Evolutionary conservation across 148 eudicot genomes (phyloP).

Genomic region (Tetragonia tetragonoides): DNA sequence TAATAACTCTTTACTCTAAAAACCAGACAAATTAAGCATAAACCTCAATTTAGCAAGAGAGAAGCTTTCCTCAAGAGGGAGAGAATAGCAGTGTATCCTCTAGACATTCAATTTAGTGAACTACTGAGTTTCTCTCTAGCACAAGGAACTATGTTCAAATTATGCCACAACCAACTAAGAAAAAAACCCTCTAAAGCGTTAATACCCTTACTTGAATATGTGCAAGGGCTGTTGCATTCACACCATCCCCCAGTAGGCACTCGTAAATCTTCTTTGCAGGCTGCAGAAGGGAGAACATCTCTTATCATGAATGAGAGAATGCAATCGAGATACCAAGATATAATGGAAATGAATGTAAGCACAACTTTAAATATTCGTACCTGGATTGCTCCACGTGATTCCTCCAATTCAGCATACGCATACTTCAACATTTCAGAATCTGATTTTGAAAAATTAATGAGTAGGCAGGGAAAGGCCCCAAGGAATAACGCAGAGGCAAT

Average conservation of each 20-base stretch:
- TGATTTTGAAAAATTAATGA: conserved; percentile 23
- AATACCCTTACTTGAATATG: conserved; percentile 78
- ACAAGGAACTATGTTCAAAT: background rate
- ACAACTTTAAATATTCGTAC: conserved; percentile 30
- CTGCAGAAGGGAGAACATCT: conserved; percentile 43
- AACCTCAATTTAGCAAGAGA: background rate
- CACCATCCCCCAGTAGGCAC: conserved; percentile 73
- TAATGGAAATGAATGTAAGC: background rate
- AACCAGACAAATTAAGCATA: background rate
- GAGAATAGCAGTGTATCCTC: background rate
- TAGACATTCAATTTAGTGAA: background rate
- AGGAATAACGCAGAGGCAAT: conserved; percentile 5
- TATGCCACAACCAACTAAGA: conserved; percentile 6
- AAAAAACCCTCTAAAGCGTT: background rate
- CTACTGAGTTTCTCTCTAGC: conserved; percentile 1
- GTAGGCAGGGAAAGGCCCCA: background rate
- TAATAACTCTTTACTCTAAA: background rate
- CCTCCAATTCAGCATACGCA: conserved; percentile 97
- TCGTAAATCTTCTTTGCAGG: conserved; percentile 86
- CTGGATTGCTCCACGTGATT: conserved; percentile 94
- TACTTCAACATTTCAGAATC: conserved; percentile 85
- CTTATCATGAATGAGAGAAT: background rate
- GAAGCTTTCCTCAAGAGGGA: background rate
- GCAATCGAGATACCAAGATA: background rate
- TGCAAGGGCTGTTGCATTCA: conserved; percentile 66